These are phyloP conservation scores for Micromonas commoda DNA, from an alignment of 139 green algal species.

Conservation along the genomic window DNA sequence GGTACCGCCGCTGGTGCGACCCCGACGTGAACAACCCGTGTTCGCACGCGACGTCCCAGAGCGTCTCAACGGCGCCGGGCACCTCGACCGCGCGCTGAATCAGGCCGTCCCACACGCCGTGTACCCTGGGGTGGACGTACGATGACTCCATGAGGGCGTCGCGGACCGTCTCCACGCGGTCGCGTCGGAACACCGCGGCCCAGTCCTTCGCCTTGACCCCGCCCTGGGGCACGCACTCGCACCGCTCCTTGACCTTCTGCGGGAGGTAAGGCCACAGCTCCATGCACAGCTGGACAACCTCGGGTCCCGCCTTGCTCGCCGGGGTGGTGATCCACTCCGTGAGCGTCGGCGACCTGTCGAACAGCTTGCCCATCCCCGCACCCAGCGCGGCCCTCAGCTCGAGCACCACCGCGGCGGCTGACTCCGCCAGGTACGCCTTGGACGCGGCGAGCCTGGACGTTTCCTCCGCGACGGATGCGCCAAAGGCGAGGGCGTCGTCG, in stretches of 20 bases:
- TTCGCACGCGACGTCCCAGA: slow-evolving; percentile 4
- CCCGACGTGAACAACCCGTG: not conserved
- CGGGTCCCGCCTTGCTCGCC: not conserved
- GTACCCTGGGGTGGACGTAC: slow-evolving; percentile 19
- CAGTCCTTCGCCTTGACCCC: not conserved
- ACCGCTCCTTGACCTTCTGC: not conserved
- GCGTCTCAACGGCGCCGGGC: not conserved
- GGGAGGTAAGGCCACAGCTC: not conserved
- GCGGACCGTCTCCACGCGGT: not conserved
- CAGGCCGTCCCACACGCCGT: slow-evolving; percentile 1
- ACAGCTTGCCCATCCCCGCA: slow-evolving; percentile 6
- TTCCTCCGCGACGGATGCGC: not conserved
- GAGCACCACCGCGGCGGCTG: not conserved
- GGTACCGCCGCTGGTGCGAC: slow-evolving; percentile 11
- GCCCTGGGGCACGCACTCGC: not conserved
- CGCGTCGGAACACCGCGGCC: not conserved
- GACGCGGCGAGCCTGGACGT: not conserved
- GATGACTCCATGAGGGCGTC: slow-evolving; percentile 12
- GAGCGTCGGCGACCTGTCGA: not conserved
- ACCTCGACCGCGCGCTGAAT: not conserved
- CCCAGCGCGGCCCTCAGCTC: not conserved
- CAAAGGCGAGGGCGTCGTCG: not conserved
- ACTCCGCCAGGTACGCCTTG: slow-evolving; percentile 20
- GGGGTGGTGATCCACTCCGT: not conserved
- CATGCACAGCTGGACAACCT: not conserved